Conservation (phyloP, 495 filamentous ascomycete genomes). For the Acidiella bohemica region DNA sequence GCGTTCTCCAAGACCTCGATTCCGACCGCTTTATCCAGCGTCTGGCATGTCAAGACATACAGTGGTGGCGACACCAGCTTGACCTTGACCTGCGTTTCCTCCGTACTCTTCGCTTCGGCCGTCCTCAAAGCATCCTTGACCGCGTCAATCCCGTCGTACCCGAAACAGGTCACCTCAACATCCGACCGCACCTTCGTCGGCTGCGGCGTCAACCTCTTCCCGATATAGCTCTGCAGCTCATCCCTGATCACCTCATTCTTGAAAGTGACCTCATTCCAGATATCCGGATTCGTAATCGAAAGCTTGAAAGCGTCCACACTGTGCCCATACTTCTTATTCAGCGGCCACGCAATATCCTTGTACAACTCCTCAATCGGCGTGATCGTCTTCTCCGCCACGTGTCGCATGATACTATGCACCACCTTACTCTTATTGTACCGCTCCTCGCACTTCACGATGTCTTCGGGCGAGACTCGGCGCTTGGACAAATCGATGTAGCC, state of each 20-base stretch:
- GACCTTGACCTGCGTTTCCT: constrained; percentile 88
- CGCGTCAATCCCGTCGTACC: constrained; percentile 95
- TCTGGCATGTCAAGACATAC: constrained; percentile 87
- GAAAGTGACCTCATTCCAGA: constrained; percentile 87
- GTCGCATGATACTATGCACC: constrained; percentile 94
- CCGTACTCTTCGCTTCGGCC: constrained; percentile 77
- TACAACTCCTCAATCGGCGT: constrained; percentile 88
- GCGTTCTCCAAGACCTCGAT: constrained; percentile 74
- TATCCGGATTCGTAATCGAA: constrained; percentile 93
- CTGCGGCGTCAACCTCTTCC: constrained; percentile 89
- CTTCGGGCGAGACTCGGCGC: constrained; percentile 90
- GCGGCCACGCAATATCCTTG: constrained; percentile 85
- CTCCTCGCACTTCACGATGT: constrained; percentile 96
- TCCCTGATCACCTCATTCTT: constrained; percentile 71
- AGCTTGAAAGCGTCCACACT: constrained; percentile 97
- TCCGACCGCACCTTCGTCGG: constrained; percentile 97
- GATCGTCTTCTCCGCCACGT: constrained; percentile 92
- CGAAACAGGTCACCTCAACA: constrained; percentile 96
- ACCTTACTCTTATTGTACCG: constrained; percentile 99
- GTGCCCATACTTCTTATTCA: constrained; percentile 96
- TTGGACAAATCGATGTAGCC: constrained; percentile 98
- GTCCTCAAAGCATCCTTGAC: constrained; percentile 80
- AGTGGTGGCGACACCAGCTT: constrained; percentile 89
- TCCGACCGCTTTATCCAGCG: constrained; percentile 78
- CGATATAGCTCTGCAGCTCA: constrained; percentile 83